Percentiles rank a stretch among this genome's conserved stretches.
Conservation (phyloP, 495 filamentous ascomycete genomes). For the Patellaria atrata region DNA sequence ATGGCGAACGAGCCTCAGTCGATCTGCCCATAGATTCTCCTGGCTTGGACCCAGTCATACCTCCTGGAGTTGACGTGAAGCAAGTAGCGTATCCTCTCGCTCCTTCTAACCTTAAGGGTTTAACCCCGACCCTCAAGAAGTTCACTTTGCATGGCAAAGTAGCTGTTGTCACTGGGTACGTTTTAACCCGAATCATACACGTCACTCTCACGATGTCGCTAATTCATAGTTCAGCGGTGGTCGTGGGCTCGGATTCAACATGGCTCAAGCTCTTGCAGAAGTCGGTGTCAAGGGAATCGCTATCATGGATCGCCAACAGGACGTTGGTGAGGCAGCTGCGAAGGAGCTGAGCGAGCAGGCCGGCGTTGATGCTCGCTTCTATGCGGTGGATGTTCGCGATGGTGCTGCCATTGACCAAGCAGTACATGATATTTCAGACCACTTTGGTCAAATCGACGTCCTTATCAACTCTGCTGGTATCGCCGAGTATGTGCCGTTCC, state of each 20-base stretch:
- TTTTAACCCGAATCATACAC: constrained; percentile 1
- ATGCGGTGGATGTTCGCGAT: constrained; percentile 64
- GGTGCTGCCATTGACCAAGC: constrained; percentile 44
- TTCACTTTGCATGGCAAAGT: constrained; percentile 53
- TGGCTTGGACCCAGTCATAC: too few relatives aligned
- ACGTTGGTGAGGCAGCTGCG: constrained; percentile 53
- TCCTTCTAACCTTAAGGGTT: constrained; percentile 3
- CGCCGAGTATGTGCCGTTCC: constrained; percentile 43
- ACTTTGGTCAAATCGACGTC: constrained; percentile 53
- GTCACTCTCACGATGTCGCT: not conserved
- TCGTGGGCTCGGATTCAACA: constrained; percentile 60
- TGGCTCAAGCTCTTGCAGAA: constrained; percentile 61
- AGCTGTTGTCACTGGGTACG: constrained; percentile 59
- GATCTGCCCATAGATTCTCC: too few relatives aligned
- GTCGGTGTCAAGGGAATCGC: constrained; percentile 56
- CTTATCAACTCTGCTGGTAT: constrained; percentile 77
- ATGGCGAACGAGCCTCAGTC: too few relatives aligned
- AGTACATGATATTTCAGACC: constrained; percentile 41
- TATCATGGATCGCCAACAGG: constrained; percentile 60
- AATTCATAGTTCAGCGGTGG: constrained; percentile 40
- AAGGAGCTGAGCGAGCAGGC: constrained; percentile 51
- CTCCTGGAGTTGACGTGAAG: constrained; percentile 14
- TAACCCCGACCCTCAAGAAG: constrained; percentile 47
- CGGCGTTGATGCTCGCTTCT: constrained; percentile 57
- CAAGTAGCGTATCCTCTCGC: constrained; percentile 13